Conservation (phyloP, 2,329 filamentous ascomycete species). For the Aspergillus ustus region DNA sequence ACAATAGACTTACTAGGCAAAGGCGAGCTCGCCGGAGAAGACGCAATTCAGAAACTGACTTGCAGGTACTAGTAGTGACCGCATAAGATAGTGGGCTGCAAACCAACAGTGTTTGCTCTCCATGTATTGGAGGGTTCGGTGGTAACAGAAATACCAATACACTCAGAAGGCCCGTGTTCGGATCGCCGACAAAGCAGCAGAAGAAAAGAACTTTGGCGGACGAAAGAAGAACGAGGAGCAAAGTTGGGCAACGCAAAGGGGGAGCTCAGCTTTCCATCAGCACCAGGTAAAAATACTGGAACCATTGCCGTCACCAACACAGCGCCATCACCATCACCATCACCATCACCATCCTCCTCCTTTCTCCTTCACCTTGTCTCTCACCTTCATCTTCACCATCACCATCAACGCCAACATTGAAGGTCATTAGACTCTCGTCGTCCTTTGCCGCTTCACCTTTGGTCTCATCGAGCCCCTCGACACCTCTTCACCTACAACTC, state of each 20-base stretch:
- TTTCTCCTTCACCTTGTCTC: constrained; percentile 6
- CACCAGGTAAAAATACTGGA: constrained; percentile 18
- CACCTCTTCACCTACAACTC: constrained; percentile 5
- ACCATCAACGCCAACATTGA: constrained; percentile 8
- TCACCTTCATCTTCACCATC: constrained; percentile 9
- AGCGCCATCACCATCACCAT: constrained; percentile 14
- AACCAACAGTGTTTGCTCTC: constrained; percentile 6
- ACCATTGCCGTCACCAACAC: constrained; percentile 13
- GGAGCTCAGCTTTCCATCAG: constrained; percentile 13
- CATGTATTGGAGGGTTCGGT: not conserved
- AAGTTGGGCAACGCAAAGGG: constrained; percentile 22
- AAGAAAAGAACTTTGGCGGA: constrained; percentile 15
- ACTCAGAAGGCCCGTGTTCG: constrained; percentile 7
- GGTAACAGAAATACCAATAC: constrained; percentile 22
- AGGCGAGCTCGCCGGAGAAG: not conserved
- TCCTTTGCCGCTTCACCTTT: constrained; percentile 1
- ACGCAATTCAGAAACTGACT: not conserved
- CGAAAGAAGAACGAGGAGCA: constrained; percentile 11
- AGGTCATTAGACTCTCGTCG: not conserved
- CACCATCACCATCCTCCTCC: constrained; percentile 14
- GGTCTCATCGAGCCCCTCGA: not conserved
- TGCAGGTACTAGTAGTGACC: constrained; percentile 4
- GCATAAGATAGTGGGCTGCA: constrained; percentile 8
- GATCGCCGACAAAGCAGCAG: constrained; percentile 16
- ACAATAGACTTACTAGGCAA: not conserved